Evolutionary conservation across 2,329 filamentous ascomycete species (phyloP).

Genomic region (Colletotrichum filicis): DNA sequence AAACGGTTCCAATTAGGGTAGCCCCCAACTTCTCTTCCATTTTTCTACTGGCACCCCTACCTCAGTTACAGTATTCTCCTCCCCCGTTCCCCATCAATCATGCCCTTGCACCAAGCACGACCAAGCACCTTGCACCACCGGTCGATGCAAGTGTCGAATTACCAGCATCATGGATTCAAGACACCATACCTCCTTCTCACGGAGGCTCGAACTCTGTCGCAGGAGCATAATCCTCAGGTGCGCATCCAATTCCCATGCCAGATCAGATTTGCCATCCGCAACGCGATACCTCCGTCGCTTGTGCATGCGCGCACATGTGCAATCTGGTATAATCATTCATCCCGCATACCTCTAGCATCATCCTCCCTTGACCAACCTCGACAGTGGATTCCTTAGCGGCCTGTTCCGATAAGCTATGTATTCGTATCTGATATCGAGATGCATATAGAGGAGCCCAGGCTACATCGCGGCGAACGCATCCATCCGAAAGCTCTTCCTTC

Average conservation of each 20-base stretch:
- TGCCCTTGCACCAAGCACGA: constrained; percentile 7
- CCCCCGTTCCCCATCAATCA: background rate
- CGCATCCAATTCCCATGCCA: constrained; percentile 13
- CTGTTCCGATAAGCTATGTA: background rate
- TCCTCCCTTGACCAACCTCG: background rate
- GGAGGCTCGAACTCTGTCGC: constrained; percentile 7
- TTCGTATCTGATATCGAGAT: background rate
- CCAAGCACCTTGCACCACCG: constrained; percentile 14
- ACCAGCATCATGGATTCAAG: constrained; percentile 26
- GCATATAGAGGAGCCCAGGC: background rate
- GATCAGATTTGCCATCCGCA: constrained; percentile 17
- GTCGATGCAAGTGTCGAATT: constrained; percentile 16
- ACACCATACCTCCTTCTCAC: constrained; percentile 5
- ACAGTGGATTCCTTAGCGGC: background rate
- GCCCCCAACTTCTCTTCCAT: background rate
- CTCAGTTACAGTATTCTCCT: background rate
- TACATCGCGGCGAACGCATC: background rate
- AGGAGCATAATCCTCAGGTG: background rate
- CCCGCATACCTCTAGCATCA: background rate
- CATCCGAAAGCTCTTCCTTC: background rate
- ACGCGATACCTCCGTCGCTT: constrained; percentile 1
- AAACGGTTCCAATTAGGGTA: background rate
- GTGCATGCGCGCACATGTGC: constrained; percentile 1
- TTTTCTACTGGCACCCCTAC: background rate
- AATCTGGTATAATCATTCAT: background rate